Percentiles rank a stretch among this genome's conserved stretches.
phyloP scores from a whole-genome alignment of 176 grass and related monocot species.

The Zoysia pacifica region DNA sequence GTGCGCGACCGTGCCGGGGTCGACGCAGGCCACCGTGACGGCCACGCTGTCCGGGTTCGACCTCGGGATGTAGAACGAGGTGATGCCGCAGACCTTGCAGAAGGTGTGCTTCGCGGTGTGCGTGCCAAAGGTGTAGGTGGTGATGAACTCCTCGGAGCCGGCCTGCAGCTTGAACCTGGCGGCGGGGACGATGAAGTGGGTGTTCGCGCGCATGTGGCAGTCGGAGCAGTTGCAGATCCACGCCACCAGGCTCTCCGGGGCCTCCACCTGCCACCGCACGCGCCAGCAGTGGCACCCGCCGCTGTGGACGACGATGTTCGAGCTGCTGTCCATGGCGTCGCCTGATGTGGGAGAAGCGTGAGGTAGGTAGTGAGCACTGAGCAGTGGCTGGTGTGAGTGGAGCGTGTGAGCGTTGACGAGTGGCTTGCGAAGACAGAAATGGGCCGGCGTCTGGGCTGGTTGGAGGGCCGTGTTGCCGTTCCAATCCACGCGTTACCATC shows the following conservation, averaged over 20 bases:
- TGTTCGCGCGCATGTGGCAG: constrained; percentile 72
- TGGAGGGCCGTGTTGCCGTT: too few species aligned
- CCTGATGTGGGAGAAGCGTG: too few species aligned
- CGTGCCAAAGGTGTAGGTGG: constrained; percentile 78
- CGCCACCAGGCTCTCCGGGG: constrained; percentile 61
- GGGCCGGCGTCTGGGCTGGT: neutral
- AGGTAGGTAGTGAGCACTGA: too few species aligned
- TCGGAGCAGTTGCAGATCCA: constrained; percentile 78
- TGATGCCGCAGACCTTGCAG: constrained; percentile 82
- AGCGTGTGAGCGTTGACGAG: neutral
- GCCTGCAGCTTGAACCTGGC: constrained; percentile 52
- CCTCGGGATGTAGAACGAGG: constrained; percentile 81
- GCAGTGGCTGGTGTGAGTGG: too few species aligned
- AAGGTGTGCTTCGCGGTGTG: constrained; percentile 83
- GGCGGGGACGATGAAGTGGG: constrained; percentile 65
- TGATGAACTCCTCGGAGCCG: constrained; percentile 52
- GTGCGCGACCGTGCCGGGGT: constrained; percentile 62
- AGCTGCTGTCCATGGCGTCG: too few species aligned
- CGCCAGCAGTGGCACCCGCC: constrained; percentile 34
- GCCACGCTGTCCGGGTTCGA: constrained; percentile 76
- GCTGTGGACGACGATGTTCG: too few species aligned
- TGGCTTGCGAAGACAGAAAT: neutral
- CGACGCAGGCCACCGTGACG: constrained; percentile 64
- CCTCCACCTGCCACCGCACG: constrained; percentile 67
- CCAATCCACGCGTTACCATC: neutral